phyloP scores from a whole-genome alignment of 345 rosid genomes.

The Salix purpurea region DNA sequence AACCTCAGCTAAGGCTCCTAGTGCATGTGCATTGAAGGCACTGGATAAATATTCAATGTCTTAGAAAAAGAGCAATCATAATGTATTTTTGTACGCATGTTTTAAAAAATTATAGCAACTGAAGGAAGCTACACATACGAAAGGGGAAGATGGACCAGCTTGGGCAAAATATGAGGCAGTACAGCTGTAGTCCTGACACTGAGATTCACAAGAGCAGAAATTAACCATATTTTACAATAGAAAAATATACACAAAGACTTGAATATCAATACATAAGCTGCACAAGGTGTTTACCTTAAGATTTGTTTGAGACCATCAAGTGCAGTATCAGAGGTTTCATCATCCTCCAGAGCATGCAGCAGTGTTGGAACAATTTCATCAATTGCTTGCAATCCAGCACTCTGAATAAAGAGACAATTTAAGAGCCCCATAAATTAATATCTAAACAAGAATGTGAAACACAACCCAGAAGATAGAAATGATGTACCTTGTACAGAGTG shows the following conservation, averaged over 20 bases:
- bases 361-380: slow-evolving; percentile 98
- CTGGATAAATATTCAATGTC: slow-evolving; percentile 36
- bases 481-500: slow-evolving; percentile 84
- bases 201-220: slow-evolving; percentile 22
- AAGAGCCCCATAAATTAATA: not conserved
- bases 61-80: not conserved
- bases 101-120: not conserved
- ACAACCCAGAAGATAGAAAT: slow-evolving; percentile 7
- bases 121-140: slow-evolving; percentile 59
- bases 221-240: not conserved
- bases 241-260: not conserved
- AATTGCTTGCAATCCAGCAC: slow-evolving; percentile 98
- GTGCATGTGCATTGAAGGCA: slow-evolving; percentile 94
- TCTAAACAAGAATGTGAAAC: slow-evolving; percentile 1
- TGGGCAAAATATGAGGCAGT: slow-evolving; percentile 94
- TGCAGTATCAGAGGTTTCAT: slow-evolving; percentile 82
- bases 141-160: slow-evolving; percentile 83
- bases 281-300: slow-evolving; percentile 47
- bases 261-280: not conserved
- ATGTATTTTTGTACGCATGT: not conserved
- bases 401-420: slow-evolving; percentile 38
- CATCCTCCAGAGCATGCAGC: slow-evolving; percentile 90
- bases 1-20: slow-evolving; percentile 97
- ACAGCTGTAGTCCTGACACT: slow-evolving; percentile 98
- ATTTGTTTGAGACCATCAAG: slow-evolving; percentile 97